Conservation (phyloP, 306 rosid species). For the Chamaecrista fasciculata region DNA sequence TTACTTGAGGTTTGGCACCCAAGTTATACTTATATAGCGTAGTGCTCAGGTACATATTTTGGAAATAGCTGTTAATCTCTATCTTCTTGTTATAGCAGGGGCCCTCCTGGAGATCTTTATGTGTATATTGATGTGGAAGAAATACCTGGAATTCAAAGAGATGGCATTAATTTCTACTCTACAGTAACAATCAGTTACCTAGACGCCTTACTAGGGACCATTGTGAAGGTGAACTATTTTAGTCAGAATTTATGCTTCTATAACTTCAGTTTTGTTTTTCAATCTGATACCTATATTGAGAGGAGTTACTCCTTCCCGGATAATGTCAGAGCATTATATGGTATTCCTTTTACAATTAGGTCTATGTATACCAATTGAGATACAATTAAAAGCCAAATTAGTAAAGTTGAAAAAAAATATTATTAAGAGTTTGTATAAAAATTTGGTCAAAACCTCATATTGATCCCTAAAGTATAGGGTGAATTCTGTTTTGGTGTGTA, state of each 20-base stretch:
- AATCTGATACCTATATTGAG: neutral
- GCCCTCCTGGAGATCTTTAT: conserved; percentile 92
- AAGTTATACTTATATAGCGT: neutral
- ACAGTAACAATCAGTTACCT: conserved; percentile 68
- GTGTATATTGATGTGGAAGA: conserved; percentile 86
- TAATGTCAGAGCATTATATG: neutral
- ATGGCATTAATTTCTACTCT: conserved; percentile 81
- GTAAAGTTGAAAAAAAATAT: neutral
- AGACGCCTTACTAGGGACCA: conserved; percentile 85
- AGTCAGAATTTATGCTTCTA: conserved; percentile 21
- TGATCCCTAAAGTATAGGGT: no score
- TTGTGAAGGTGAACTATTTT: conserved; percentile 53
- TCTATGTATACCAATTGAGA: neutral
- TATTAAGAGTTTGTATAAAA: neutral
- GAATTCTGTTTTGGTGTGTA: no score
- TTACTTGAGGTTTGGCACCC: neutral
- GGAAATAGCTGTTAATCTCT: conserved; percentile 30
- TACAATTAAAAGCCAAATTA: neutral
- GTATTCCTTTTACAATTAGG: neutral
- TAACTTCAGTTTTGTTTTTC: neutral
- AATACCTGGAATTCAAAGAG: conserved; percentile 84
- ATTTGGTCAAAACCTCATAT: no score
- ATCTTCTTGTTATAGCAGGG: conserved; percentile 59
- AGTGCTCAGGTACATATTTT: conserved; percentile 26
- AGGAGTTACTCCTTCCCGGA: neutral